Conservation (phyloP, 768 basidiomycete genomes). For the Gloeophyllum trabeum region DNA sequence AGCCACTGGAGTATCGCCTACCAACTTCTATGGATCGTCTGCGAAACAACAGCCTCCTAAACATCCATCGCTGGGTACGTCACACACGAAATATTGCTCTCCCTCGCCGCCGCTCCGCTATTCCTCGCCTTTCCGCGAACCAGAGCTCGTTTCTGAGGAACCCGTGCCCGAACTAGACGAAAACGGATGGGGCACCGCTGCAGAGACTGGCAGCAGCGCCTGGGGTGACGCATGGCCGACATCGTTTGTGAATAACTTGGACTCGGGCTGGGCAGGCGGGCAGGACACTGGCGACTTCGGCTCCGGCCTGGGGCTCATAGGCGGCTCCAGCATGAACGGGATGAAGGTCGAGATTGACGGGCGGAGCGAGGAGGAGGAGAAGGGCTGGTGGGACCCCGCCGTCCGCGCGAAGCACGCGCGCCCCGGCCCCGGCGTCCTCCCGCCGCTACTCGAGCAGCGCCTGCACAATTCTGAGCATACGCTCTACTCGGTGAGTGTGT, state of each 20-base stretch:
- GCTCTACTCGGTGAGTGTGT: conserved; percentile 47
- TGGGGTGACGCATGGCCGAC: conserved; percentile 1
- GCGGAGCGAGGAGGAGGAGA: conserved; percentile 48
- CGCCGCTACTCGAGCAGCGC: conserved; percentile 53
- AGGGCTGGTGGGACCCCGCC: conserved; percentile 56
- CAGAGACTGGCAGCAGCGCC: conserved; percentile 8
- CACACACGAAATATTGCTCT: too few relatives aligned
- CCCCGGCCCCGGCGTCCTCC: conserved; percentile 62
- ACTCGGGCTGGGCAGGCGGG: conserved; percentile 13
- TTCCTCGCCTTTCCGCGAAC: conserved; percentile 17
- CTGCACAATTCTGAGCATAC: conserved; percentile 67
- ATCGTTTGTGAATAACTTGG: conserved; percentile 5
- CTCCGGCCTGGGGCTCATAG: conserved; percentile 4
- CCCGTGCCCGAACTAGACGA: conserved; percentile 3
- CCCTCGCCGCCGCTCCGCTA: conserved; percentile 17
- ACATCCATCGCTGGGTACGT: too few relatives aligned
- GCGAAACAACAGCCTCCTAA: too few relatives aligned
- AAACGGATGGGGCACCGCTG: conserved; percentile 3
- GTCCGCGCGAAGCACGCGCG: conserved; percentile 32
- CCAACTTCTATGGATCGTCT: too few relatives aligned
- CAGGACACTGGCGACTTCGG: conserved; percentile 2
- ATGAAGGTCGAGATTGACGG: conserved; percentile 43
- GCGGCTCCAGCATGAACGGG: conserved; percentile 10
- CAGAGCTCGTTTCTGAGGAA: conserved; percentile 16
- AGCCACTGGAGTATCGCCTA: too few relatives aligned